A percentile compares a stretch with the other conserved stretches of the same genome.
phyloP scores from a whole-genome alignment of 2,329 filamentous ascomycete species.

The Claviceps africana region DNA sequence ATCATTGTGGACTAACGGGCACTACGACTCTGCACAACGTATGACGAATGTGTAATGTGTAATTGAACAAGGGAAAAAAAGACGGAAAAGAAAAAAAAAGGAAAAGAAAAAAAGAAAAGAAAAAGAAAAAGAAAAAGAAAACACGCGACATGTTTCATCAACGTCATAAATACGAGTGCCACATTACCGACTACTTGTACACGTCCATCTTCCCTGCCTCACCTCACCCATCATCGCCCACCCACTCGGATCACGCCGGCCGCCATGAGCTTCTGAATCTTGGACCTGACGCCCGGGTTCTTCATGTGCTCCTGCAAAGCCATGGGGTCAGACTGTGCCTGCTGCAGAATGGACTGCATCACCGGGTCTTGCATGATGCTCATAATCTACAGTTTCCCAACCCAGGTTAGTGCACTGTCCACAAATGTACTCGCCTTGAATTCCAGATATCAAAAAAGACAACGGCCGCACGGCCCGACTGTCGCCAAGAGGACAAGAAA shows the following conservation, averaged over 20 bases:
- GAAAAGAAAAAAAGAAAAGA: background rate
- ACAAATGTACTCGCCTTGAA: background rate
- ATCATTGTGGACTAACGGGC: no score
- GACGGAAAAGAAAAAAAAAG: background rate
- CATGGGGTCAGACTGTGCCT: conserved; percentile 84
- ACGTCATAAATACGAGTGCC: conserved; percentile 4
- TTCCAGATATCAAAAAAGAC: background rate
- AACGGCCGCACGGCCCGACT: background rate
- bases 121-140: background rate
- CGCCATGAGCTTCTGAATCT: conserved; percentile 89
- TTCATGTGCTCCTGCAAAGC: conserved; percentile 95
- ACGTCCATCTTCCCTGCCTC: background rate
- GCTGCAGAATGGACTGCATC: conserved; percentile 94
- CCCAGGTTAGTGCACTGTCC: background rate
- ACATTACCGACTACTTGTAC: conserved; percentile 6
- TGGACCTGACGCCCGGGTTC: conserved; percentile 70
- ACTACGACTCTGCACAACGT: no score
- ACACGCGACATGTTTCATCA: conserved; percentile 1
- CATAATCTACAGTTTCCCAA: conserved; percentile 52
- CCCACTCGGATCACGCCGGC: conserved; percentile 78
- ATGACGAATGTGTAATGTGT: no score
- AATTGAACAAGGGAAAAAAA: background rate
- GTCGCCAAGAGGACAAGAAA: no score
- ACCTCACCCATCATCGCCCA: conserved; percentile 22
- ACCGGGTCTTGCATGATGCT: conserved; percentile 85